Conservation (phyloP, 1,139 yeast species). For the Yamadazyma songkhlaensis region DNA sequence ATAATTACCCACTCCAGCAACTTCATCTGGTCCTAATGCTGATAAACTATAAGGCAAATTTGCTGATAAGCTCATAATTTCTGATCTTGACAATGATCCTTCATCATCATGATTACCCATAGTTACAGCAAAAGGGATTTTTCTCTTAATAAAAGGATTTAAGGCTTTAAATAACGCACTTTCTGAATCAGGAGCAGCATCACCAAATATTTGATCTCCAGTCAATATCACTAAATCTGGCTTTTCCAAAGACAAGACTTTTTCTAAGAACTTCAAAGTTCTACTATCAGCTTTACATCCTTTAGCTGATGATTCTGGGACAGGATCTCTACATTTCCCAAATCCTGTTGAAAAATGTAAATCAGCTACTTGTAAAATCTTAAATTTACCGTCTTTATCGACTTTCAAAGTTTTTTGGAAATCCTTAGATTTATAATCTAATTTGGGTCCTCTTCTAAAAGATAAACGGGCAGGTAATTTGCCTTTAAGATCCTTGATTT, state of each 20-base stretch:
- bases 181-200: constrained; percentile 69
- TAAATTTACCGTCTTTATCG: constrained; percentile 49
- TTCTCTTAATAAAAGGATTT: constrained; percentile 62
- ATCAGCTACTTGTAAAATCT: constrained; percentile 83
- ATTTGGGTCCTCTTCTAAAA: constrained; percentile 50
- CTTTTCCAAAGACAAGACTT: constrained; percentile 63
- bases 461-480: constrained; percentile 21
- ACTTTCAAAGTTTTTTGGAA: constrained; percentile 25
- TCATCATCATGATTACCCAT: constrained; percentile 70
- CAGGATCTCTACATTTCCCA: constrained; percentile 74
- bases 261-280: constrained; percentile 59
- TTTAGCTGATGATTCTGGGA: constrained; percentile 38
- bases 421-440: constrained; percentile 52
- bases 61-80: constrained; percentile 55
- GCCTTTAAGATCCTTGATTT: constrained; percentile 13
- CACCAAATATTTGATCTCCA: constrained; percentile 83
- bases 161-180: constrained; percentile 75
- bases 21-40: constrained; percentile 56
- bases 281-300: constrained; percentile 74
- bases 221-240: constrained; percentile 83
- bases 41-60: constrained; percentile 68
- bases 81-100: constrained; percentile 50
- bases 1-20: constrained; percentile 82
- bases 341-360: constrained; percentile 72
- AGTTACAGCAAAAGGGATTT: constrained; percentile 77